Evolutionary conservation across 306 rosid species (phyloP).

Genomic region (Oxytropis ochrocephala): DNA sequence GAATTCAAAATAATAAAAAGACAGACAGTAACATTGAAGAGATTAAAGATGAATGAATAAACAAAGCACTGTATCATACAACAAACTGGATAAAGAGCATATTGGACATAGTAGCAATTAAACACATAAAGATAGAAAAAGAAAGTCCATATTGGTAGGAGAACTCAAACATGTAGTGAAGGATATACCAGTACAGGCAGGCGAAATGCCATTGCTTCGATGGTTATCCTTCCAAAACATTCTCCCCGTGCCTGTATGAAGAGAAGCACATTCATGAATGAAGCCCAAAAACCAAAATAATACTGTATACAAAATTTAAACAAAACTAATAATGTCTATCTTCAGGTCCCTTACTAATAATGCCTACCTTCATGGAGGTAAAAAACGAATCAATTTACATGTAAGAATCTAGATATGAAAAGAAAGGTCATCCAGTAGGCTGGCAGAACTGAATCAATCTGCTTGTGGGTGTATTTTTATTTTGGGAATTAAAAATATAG

Average conservation of each 20-base stretch:
- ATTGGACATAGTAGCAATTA: neutral
- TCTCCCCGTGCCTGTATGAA: constrained; percentile 63
- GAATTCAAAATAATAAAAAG: neutral
- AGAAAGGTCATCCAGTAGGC: neutral
- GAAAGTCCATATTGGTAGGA: neutral
- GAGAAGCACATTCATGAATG: neutral
- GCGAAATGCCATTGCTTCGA: constrained; percentile 86
- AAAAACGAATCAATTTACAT: neutral
- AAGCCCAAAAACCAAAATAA: neutral
- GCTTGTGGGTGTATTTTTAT: neutral
- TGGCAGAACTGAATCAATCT: neutral
- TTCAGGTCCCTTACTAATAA: neutral
- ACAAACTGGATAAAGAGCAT: neutral
- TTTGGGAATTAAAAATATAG: neutral
- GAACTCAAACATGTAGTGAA: neutral
- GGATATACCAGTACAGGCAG: constrained; percentile 72
- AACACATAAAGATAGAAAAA: neutral
- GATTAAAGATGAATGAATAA: neutral
- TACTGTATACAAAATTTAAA: neutral
- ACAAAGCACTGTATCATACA: neutral
- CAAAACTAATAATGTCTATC: neutral
- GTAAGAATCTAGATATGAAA: neutral
- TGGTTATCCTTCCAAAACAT: constrained; percentile 83
- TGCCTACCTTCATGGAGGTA: neutral
- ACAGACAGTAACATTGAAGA: neutral